Evolutionary conservation across 73 alveolate species (phyloP), one percentile per base, ranked within the genome.

Genomic region (Blepharisma stoltei): DNA sequence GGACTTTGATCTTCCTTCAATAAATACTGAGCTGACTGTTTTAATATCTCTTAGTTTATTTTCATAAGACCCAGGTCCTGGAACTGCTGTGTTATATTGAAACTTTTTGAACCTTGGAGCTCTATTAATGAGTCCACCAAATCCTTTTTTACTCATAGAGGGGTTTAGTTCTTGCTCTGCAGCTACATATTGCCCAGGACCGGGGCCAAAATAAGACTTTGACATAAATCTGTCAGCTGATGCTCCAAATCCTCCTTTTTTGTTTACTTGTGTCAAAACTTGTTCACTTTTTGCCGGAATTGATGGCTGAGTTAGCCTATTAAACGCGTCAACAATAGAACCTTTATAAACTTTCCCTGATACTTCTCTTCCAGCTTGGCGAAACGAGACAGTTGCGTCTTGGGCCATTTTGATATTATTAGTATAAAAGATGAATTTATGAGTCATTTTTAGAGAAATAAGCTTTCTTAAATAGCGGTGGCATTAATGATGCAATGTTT

Each of bases 41-140:
- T 9, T 60, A n/a, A 8, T 25, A 14, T 69, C 45, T 18, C 21
- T 18, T 0, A 4, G 0, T 69, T 69, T 14, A 7, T 38, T 11
- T 11, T 38, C 32, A 69, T 69, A 69, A 69, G 79, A 14, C 43
- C 79, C 79, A n/a, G 79, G 79, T 1, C 79, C 79, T 37, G 79
- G 79, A 18, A 46, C 79, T 18, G 65, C 14, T 25, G 79, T 69
- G 11, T 25, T 69, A 43, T 69, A 69, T 25, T 69, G 41, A 43
- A 37, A 14, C 27, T 44, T 44, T 43, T 69, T 69, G 5, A 69
- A 69, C 27, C 79, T 18, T 18, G 55, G 27, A n/a, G 55, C 11
- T 14, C 27, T 23, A 43, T n/a, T 69, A 9, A 69, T 18, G 6
- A 18, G 38, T 60, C 76, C 76, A 60, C 76, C 76, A 69, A 14